Base-by-base conservation (phyloP, 768 basidiomycete genomes). In the Kwoniella dejecticola region DNA sequence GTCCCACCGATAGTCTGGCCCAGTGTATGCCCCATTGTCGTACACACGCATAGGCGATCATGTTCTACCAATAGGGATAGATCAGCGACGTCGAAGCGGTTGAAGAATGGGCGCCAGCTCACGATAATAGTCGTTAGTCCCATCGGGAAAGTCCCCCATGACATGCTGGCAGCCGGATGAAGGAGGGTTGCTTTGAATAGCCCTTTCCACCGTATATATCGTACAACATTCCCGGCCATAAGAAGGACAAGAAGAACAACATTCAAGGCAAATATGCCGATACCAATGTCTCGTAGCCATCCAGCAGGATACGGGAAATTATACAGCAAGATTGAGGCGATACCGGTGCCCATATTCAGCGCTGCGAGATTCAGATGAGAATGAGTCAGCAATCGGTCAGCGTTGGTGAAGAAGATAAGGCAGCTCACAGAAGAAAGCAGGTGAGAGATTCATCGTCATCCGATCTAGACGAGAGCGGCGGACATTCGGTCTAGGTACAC, bases 1-100 rank as follows among this genome's bases (percentile, higher is more conserved):
- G 68, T 2, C 75, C 83, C 85, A 88, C 88, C 0, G 71, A 71
- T 2, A 75, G 27, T 52, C 55, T 60, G 6, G 67, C 74, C 63
- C 64, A 71, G 13, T 48, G n/a, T 15, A 46, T 52, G 19, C 71
- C 69, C 69, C 69, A 72, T 1, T 57, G 57, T 7, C 68, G 67
- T 23, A 73, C 71, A 53, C 74, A 75, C n/a, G 67, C 72, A 36
- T 65, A 61, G 2, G 69, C 69, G 7, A 72, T 57, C 76, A 77
- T 77, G 60, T 77, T 77, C 72, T 74, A 45, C n/a, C n/a, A n/a
- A n/a, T n/a, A n/a, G n/a, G n/a, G n/a, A n/a, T n/a, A n/a, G n/a
- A n/a, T n/a, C n/a, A n/a, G n/a, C n/a, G 11, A 11, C 4, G 48
- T 59, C 17, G 15, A 48, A 30, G 15, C 13, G 13, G 29, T 50